These are phyloP conservation scores for Debaryomyces sp. DNA, from an alignment of 1,139 yeast species.

Conservation along the genomic window DNA sequence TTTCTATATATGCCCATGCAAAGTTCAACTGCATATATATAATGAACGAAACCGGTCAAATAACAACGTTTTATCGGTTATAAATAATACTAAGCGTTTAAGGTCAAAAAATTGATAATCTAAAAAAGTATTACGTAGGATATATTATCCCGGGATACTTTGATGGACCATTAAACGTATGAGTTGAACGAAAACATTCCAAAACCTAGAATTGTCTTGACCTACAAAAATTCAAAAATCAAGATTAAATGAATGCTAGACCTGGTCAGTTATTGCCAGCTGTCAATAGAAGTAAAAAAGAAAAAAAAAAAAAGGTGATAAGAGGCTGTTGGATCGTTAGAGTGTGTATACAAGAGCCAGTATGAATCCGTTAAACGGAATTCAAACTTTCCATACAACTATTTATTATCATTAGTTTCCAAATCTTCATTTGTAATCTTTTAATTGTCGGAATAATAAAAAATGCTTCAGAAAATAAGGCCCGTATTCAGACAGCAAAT, in stretches of 20 bases:
- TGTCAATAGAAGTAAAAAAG: not conserved
- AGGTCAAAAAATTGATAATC: not conserved
- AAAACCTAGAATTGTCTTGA: not conserved
- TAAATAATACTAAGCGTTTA: not conserved
- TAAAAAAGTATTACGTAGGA: not conserved
- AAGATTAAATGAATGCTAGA: not conserved
- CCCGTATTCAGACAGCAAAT: not conserved
- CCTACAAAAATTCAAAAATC: not conserved
- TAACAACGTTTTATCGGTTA: not conserved
- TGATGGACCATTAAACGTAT: not conserved
- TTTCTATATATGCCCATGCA: not conserved
- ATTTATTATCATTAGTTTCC: not conserved
- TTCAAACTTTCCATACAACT: not conserved
- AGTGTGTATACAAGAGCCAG: not conserved
- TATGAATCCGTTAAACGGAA: constrained; percentile 5
- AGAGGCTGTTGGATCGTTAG: not conserved
- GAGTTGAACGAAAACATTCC: not conserved
- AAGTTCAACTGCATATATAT: not conserved
- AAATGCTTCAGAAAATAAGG: constrained; percentile 1
- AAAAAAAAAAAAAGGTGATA: not conserved
- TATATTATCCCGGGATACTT: not conserved
- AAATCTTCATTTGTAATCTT: not conserved
- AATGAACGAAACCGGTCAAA: not conserved
- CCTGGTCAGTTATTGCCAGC: not conserved
- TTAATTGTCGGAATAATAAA: not conserved